A percentile compares a stretch with the other conserved stretches of the same genome.
Conservation (phyloP, 805 yeast species). For the Jamesozyma rosinii region DNA sequence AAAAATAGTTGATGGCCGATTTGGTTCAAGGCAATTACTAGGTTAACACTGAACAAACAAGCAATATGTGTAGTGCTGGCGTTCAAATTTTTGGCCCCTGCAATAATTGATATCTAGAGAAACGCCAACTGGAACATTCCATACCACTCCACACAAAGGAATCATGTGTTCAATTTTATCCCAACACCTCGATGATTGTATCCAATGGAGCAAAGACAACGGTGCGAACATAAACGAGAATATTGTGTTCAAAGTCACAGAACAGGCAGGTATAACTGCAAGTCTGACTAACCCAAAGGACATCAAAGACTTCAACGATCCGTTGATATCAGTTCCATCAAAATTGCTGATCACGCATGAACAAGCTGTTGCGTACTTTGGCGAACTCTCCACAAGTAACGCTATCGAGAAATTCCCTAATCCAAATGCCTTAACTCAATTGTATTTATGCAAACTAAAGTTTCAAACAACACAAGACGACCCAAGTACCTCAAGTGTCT, state of each 20-base stretch:
- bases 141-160: neutral
- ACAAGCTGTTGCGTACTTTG: conserved; percentile 28
- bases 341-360: conserved; percentile 32
- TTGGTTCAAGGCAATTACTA: too few species aligned
- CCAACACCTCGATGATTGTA: conserved; percentile 11
- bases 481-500: neutral
- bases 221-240: conserved; percentile 33
- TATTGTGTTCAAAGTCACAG: conserved; percentile 28
- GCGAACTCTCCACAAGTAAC: conserved; percentile 2
- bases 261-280: conserved; percentile 30
- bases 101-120: too few species aligned
- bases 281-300: conserved; percentile 4
- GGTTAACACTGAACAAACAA: too few species aligned
- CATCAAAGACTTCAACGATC: conserved; percentile 2
- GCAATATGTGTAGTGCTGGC: too few species aligned
- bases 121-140: too few species aligned
- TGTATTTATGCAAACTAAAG: conserved; percentile 36
- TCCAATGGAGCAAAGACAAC: conserved; percentile 34
- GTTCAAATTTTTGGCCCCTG: too few species aligned
- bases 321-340: conserved; percentile 35
- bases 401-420: conserved; percentile 9
- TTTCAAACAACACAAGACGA: conserved; percentile 21
- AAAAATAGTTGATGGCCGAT: too few species aligned
- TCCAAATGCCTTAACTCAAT: conserved; percentile 30
- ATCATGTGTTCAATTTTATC: neutral